phyloP scores from a whole-genome alignment of 169 alveolate genomes.

The Fabrea salina region DNA sequence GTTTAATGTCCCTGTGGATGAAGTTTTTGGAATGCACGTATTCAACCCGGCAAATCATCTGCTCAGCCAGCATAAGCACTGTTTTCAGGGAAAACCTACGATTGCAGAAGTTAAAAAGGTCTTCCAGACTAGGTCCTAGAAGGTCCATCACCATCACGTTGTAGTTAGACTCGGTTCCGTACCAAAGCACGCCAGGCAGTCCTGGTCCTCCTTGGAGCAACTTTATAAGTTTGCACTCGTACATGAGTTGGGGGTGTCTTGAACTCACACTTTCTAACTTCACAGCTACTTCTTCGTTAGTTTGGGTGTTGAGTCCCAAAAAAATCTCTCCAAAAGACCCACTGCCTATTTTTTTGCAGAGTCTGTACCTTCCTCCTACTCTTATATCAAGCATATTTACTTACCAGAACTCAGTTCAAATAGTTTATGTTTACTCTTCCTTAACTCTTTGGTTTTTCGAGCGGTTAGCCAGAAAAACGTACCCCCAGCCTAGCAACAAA shows the following conservation, averaged over 20 bases:
- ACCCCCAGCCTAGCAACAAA: too few species aligned
- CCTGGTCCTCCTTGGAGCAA: conserved; percentile 47
- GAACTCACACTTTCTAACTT: conserved; percentile 55
- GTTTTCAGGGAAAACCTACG: conserved; percentile 53
- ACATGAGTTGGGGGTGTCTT: conserved; percentile 56
- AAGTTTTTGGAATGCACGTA: conserved; percentile 68
- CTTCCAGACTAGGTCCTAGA: conserved; percentile 76
- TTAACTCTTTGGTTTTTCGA: too few species aligned
- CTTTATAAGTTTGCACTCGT: conserved; percentile 43
- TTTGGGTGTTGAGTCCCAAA: conserved; percentile 54
- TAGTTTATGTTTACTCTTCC: too few species aligned
- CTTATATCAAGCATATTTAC: conserved; percentile 50
- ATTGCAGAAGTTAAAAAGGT: conserved; percentile 49
- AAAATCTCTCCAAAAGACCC: conserved; percentile 83
- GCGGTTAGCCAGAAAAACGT: too few species aligned
- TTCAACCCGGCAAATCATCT: conserved; percentile 61
- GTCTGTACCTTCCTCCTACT: conserved; percentile 67
- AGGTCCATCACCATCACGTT: conserved; percentile 76
- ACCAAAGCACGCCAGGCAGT: conserved; percentile 75
- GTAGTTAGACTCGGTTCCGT: conserved; percentile 71
- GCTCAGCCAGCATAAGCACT: too few species aligned
- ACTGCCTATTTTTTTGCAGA: conserved; percentile 69
- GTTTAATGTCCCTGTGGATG: conserved; percentile 86
- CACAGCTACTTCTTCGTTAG: conserved; percentile 62
- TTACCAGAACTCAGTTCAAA: too few species aligned